Evolutionary conservation across 2,329 filamentous ascomycete species (phyloP).

Genomic region (Sclerotinia borealis): DNA sequence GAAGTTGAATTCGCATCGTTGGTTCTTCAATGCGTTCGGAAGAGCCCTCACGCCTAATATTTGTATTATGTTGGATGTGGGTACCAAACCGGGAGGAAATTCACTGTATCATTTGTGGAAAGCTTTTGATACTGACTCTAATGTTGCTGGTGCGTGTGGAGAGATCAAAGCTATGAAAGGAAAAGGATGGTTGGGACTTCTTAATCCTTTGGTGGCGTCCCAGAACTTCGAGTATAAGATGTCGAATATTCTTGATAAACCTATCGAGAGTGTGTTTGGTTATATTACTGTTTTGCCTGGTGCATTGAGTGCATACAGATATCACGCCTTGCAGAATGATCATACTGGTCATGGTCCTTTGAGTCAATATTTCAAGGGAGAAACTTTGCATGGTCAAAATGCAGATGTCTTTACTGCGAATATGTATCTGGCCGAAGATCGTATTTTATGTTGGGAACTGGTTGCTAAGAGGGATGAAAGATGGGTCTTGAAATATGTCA

Average conservation of each 20-base stretch:
- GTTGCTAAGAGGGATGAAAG: constrained; percentile 90
- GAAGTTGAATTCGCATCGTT: constrained; percentile 96
- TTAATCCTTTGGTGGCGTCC: constrained; percentile 92
- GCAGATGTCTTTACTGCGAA: constrained; percentile 97
- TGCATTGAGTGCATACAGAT: constrained; percentile 90
- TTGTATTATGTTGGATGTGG: constrained; percentile 93
- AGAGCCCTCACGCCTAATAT: constrained; percentile 89
- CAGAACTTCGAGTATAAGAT: constrained; percentile 99
- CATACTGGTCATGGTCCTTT: constrained; percentile 90
- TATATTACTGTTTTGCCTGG: constrained; percentile 97
- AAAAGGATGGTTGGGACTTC: constrained; percentile 69
- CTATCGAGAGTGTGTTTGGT: constrained; percentile 91
- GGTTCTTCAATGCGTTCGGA: constrained; percentile 99
- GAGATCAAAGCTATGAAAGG: constrained; percentile 98
- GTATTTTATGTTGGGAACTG: constrained; percentile 88
- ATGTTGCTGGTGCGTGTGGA: constrained; percentile 91
- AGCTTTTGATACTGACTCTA: constrained; percentile 95
- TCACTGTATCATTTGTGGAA: constrained; percentile 99
- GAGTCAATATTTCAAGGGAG: constrained; percentile 98
- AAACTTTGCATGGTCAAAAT: constrained; percentile 91
- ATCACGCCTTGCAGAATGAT: constrained; percentile 94
- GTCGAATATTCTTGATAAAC: constrained; percentile 98
- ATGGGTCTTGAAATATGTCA: constrained; percentile 98
- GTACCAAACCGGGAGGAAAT: constrained; percentile 80
- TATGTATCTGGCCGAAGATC: constrained; percentile 87